A percentile compares a stretch with the other conserved stretches of the same genome.
Conservation (phyloP, 345 rosid species). For the Odontarrhena argentea region DNA sequence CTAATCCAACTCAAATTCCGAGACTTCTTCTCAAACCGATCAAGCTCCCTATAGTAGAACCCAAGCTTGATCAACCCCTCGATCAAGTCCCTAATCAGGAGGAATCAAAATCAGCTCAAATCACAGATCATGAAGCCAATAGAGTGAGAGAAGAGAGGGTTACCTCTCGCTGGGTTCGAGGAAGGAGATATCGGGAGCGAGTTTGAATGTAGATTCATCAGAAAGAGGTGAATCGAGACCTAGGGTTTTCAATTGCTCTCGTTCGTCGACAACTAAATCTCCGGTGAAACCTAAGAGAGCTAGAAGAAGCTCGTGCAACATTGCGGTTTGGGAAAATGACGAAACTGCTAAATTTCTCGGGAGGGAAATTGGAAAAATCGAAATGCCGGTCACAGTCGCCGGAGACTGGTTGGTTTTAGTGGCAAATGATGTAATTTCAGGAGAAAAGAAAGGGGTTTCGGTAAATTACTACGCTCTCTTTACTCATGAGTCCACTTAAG, state of each 20-base stretch:
- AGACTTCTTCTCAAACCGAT: conserved; percentile 71
- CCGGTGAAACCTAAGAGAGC: conserved; percentile 91
- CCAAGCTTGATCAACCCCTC: conserved; percentile 82
- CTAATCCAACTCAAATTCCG: conserved; percentile 87
- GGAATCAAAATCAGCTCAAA: conserved; percentile 19
- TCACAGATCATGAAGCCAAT: neutral
- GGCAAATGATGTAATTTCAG: conserved; percentile 16
- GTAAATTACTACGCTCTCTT: neutral
- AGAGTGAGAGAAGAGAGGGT: neutral
- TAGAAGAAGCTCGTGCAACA: conserved; percentile 89
- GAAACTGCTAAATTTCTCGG: conserved; percentile 15
- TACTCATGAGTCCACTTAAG: too few species aligned
- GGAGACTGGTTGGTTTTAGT: conserved; percentile 32
- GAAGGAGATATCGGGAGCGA: conserved; percentile 91
- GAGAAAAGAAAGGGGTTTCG: conserved; percentile 12
- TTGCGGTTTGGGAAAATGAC: conserved; percentile 28
- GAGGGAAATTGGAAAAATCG: conserved; percentile 28
- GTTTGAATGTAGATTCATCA: conserved; percentile 68
- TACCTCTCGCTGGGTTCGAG: conserved; percentile 85
- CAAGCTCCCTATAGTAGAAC: conserved; percentile 91
- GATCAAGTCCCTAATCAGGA: conserved; percentile 64
- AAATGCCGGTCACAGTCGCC: conserved; percentile 30
- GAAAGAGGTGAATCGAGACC: conserved; percentile 74
- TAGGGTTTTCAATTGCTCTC: conserved; percentile 65
- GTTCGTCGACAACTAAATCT: conserved; percentile 86